Conservation (phyloP, 1,284 basidiomycete species). For the Cryptococcus floricola region DNA sequence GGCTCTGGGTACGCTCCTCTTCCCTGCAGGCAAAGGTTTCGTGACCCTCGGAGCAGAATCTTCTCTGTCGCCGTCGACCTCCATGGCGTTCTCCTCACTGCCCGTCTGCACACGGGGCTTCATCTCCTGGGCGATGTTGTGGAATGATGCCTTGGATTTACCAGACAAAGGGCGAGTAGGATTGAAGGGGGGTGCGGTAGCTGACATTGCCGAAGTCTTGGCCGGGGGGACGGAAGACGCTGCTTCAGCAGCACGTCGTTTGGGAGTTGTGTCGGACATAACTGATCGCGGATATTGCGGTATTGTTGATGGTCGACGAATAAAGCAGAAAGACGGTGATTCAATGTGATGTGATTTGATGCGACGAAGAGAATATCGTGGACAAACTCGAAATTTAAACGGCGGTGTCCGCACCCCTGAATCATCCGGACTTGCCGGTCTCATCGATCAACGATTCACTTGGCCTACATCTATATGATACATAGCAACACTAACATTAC, state of each 20-base stretch:
- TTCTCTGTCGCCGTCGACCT: slow-evolving; percentile 6
- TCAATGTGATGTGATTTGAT: not conserved
- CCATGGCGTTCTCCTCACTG: slow-evolving; percentile 9
- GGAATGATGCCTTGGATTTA: slow-evolving; percentile 8
- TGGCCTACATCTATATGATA: not conserved
- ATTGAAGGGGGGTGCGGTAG: slow-evolving; percentile 41
- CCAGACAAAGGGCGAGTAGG: slow-evolving; percentile 17
- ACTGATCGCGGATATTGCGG: not conserved
- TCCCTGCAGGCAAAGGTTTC: slow-evolving; percentile 23
- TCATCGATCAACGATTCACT: too few species aligned
- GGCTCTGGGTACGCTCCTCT: slow-evolving; percentile 27
- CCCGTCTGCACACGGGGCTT: not conserved
- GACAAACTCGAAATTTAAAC: slow-evolving; percentile 14
- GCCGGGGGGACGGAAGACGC: slow-evolving; percentile 6
- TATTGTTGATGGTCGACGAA: not conserved
- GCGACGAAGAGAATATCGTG: not conserved
- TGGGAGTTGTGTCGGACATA: slow-evolving; percentile 26
- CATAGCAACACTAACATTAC: not conserved
- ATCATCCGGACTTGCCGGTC: too few species aligned
- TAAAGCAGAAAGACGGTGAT: not conserved
- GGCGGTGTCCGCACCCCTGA: not conserved
- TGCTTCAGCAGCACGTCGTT: slow-evolving; percentile 28
- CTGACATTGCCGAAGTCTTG: slow-evolving; percentile 44
- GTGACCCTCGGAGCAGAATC: slow-evolving; percentile 32
- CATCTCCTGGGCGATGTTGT: slow-evolving; percentile 15